Base-by-base conservation (phyloP, 2,329 filamentous ascomycete genomes). In the Fusarium torulosum region DNA sequence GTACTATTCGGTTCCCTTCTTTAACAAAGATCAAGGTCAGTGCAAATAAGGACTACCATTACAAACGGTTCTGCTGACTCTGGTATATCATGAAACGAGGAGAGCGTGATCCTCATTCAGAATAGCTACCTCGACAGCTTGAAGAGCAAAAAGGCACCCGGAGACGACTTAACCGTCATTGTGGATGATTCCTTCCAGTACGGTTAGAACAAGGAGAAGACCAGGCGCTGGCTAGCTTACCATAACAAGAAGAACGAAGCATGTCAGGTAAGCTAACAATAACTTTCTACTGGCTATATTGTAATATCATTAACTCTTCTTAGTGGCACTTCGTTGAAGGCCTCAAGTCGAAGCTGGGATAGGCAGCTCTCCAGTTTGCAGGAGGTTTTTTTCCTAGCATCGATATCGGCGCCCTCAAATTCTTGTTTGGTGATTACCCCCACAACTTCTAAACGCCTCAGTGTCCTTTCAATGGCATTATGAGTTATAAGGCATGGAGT, bases 151-250 rank as follows among this genome's bases (percentile, higher is more conserved):
- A 33, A 15, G 5, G n/a, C 5, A 0, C 7, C 19, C 6, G 47
- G 17, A 27, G 47, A 53, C 14, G 20, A 53, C 2, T 6, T 58
- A 4, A 58, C 33, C 0, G 15, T 58, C 2, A 7, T 35, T 2
- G 47, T 58, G 2, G 40, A 58, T 17, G 20, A 46, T 2, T 20
- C 40, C 2, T 53, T 58, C 14, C 41, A 58, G 25, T 58, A 45
- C 15, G 47, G 54, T 6, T 15, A 33, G 4, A 53, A 58, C 13
- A 33, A 27, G 1, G 40, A 58, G 13, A 38, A 40, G 23, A 53
- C 19, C 7, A 27, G 29, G 20, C 53, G 53, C 4, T 56, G 35
- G 27, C 19, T 56, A 14, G 53, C n/a, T 1, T 56, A 14, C 37
- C 44, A 50, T 15, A n/a, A 56, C 11, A 56, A 49, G 29, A 37